A percentile compares a stretch with the other conserved stretches of the same genome.
phyloP scores from a whole-genome alignment of 192 early-diverging fungal genomes.

The Obelidium mucronatum region DNA sequence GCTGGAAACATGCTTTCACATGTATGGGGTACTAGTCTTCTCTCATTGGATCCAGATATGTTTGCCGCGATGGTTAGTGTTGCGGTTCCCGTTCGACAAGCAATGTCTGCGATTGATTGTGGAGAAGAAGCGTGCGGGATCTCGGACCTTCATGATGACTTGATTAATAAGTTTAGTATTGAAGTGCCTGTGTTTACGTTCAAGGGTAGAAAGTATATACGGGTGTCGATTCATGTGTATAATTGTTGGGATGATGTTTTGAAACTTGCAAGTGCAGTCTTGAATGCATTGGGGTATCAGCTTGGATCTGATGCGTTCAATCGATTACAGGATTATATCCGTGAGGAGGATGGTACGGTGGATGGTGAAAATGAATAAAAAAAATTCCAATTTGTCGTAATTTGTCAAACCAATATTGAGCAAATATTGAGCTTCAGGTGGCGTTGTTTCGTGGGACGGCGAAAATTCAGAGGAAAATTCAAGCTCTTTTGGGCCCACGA shows the following conservation, averaged over 20 bases:
- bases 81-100: background rate
- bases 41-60: conserved; percentile 31
- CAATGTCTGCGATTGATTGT: conserved; percentile 2
- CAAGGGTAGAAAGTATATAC: conserved; percentile 29
- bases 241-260: conserved; percentile 42
- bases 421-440: too few species aligned
- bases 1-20: conserved; percentile 31
- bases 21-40: conserved; percentile 41
- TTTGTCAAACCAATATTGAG: background rate
- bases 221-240: conserved; percentile 52
- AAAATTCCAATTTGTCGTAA: background rate
- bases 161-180: conserved; percentile 32
- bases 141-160: conserved; percentile 37
- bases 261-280: conserved; percentile 33
- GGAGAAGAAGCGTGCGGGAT: conserved; percentile 15
- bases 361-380: background rate
- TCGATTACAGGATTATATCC: background rate
- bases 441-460: too few species aligned
- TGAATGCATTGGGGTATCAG: conserved; percentile 37
- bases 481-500: too few species aligned
- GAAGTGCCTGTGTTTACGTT: conserved; percentile 54
- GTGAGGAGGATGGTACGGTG: background rate
- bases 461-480: too few species aligned
- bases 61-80: conserved; percentile 37
- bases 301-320: background rate